phyloP scores from a whole-genome alignment of 2,329 filamentous ascomycete genomes.

The Furcasterigmium sp. region DNA sequence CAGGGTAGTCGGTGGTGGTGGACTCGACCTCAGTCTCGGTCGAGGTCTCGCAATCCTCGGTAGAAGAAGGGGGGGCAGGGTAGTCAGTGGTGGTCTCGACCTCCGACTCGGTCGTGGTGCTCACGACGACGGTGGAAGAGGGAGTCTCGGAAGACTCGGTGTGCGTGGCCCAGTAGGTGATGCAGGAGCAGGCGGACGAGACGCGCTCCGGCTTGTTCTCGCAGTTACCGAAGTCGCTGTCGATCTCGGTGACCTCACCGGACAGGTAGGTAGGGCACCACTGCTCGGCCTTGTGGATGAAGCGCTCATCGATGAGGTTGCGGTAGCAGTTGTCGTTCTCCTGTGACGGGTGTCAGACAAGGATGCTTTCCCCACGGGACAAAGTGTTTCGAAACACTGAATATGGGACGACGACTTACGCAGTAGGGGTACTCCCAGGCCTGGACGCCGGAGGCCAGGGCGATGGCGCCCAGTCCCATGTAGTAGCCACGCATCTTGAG shows the following conservation, averaged over 20 bases:
- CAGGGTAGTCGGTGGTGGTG: not conserved
- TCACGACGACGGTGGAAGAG: not conserved
- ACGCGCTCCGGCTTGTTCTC: conserved; percentile 8
- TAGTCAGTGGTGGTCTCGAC: not conserved
- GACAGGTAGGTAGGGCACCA: conserved; percentile 26
- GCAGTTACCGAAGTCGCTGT: conserved; percentile 24
- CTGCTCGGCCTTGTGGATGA: conserved; percentile 16
- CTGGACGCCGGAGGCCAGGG: conserved; percentile 9
- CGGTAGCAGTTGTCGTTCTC: conserved; percentile 27
- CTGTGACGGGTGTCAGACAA: conserved; percentile 2
- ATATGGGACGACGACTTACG: not conserved
- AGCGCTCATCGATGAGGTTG: conserved; percentile 25
- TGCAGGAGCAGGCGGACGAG: conserved; percentile 29
- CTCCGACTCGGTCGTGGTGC: not conserved
- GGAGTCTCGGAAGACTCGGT: not conserved
- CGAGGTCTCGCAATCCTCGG: not conserved
- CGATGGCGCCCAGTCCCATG: conserved; percentile 23
- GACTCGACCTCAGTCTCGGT: not conserved
- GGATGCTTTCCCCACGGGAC: not conserved
- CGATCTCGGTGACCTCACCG: conserved; percentile 17
- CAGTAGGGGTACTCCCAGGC: conserved; percentile 5
- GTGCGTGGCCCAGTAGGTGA: conserved; percentile 19
- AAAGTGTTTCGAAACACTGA: not conserved
- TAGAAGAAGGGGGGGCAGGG: not conserved
- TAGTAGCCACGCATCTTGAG: conserved; percentile 26